Base-by-base conservation (phyloP, 768 basidiomycete species). In the Galerina marginata region DNA sequence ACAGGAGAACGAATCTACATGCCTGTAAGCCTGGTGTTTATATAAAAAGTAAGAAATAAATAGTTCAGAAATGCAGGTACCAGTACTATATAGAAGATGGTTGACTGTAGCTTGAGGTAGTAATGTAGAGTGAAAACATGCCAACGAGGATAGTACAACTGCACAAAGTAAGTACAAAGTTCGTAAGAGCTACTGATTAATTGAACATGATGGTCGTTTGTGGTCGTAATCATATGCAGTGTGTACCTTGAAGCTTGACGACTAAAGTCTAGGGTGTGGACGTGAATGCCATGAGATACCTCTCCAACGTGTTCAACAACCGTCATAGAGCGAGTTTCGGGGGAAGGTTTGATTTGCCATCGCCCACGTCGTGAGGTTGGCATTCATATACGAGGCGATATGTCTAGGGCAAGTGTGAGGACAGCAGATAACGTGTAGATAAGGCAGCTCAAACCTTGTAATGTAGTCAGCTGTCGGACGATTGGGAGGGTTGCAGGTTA, bases 361-460 rank as follows among this genome's bases (percentile, higher is more conserved):
- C 2, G 77, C 80, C 95, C 95, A 96, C 48, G 90, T 91, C 29
- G 95, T 96, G 45, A 93, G 73, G 69, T 96, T 95, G 16, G 93
- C 80, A 71, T 97, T 87, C 55, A 74, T 80, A 69, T 95, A 96
- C 53, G 90, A 82, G 39, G 68, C 58, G 4, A 79, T 54, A 63
- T 84, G 83, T 44, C 82, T 81, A 53, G 14, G 58, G 43, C 38
- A 52, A 39, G 25, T 53, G 55, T 38, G 49, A 46, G 42, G 4
- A 40, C 50, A 45, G 4, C 1, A 56, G 3, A 23, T 51, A 33
- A 43, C 26, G 56, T 7, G 15, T 9, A 9, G 43, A 49, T 43
- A 36, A 48, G 71, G 29, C 29, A 33, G 29, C 29, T 7, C 81
- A 39, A 65, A 89, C 91, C 74, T 78, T 40, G 83, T 76, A 64